Percentiles rank a stretch among this genome's conserved stretches.
Evolutionary conservation across 345 rosid species (phyloP).

Genomic region (Acer yangbiense): DNA sequence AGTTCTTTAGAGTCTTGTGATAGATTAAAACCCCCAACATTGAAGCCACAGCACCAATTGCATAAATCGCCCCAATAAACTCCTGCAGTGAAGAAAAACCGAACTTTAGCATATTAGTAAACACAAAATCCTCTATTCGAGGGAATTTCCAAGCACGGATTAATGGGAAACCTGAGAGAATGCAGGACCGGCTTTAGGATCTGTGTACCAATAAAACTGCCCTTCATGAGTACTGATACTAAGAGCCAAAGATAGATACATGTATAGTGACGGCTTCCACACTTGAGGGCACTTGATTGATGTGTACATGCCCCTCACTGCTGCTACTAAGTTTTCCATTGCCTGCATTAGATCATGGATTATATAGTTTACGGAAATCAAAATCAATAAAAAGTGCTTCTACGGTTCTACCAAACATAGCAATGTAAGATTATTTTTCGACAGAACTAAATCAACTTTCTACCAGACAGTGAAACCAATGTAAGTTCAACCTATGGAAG

Average conservation of each 20-base stretch:
- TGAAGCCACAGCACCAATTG: constrained; percentile 77
- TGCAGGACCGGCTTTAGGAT: constrained; percentile 75
- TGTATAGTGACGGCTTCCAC: constrained; percentile 85
- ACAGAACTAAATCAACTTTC: neutral
- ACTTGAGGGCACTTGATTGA: constrained; percentile 73
- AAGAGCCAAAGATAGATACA: constrained; percentile 75
- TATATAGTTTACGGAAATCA: neutral
- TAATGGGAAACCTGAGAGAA: constrained; percentile 62
- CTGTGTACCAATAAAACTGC: constrained; percentile 88
- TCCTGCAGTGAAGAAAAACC: constrained; percentile 38
- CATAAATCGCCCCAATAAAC: constrained; percentile 66
- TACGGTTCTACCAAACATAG: neutral
- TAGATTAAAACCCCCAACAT: constrained; percentile 75
- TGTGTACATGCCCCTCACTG: constrained; percentile 53
- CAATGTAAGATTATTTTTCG: neutral
- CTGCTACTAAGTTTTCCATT: constrained; percentile 43
- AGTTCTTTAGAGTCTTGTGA: constrained; percentile 64
- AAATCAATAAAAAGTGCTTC: neutral
- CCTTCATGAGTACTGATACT: constrained; percentile 84
- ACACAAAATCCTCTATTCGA: neutral
- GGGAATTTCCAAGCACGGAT: no score
- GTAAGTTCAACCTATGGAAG: neutral
- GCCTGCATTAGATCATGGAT: constrained; percentile 33
- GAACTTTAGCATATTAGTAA: neutral
- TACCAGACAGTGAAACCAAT: neutral